These are phyloP conservation scores for Didymella sp. DNA, from an alignment of 2,329 filamentous ascomycete species.

Conservation along the genomic window DNA sequence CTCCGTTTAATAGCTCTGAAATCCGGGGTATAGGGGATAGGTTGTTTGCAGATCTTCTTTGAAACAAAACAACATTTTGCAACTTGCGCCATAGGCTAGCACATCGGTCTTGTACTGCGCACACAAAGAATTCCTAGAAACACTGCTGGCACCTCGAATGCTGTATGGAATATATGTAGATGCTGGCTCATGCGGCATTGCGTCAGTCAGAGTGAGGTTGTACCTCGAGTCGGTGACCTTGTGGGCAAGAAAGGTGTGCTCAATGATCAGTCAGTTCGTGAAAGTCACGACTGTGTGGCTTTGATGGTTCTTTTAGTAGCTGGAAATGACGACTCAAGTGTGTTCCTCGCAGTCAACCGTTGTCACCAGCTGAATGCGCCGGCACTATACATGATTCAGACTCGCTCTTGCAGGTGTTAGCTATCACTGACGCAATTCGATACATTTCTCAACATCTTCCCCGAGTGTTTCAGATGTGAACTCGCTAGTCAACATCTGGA, in stretches of 20 bases:
- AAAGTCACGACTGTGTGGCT: conserved; percentile 2
- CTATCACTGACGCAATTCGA: not conserved
- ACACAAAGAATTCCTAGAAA: not conserved
- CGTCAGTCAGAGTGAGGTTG: not conserved
- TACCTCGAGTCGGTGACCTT: not conserved
- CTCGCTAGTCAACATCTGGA: conserved; percentile 3
- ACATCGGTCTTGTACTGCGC: not conserved
- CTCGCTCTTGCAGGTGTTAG: not conserved
- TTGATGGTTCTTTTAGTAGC: not conserved
- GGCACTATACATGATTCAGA: not conserved
- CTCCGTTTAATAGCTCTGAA: not conserved
- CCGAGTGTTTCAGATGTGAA: not conserved
- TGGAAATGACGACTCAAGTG: not conserved
- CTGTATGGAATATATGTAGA: not conserved
- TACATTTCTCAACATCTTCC: not conserved
- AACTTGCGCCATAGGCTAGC: not conserved
- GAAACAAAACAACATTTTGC: not conserved
- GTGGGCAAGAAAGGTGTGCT: not conserved
- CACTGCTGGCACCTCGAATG: not conserved
- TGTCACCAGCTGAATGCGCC: not conserved
- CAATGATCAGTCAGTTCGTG: not conserved
- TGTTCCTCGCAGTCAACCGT: not conserved
- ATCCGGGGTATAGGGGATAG: not conserved
- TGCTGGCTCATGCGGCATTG: not conserved
- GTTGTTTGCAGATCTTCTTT: conserved; percentile 1